Conservation (phyloP, 352 stramenopile genomes). For the Pythium vanterpoolii region DNA sequence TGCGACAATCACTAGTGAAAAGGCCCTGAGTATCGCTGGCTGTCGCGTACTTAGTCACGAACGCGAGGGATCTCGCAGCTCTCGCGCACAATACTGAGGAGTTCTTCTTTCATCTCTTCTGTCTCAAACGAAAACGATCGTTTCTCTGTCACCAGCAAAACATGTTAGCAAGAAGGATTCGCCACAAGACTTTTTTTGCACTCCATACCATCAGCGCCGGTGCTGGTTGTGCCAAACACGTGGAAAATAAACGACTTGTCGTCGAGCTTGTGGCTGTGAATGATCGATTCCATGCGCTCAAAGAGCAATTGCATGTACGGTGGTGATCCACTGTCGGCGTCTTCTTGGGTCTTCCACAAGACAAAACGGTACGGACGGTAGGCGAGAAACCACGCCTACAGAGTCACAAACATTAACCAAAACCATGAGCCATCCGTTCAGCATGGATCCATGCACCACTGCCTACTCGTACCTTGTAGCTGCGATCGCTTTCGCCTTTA, state of each 20-base stretch:
- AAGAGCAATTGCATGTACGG: constrained; percentile 66
- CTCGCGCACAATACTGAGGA: constrained; percentile 42
- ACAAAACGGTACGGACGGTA: constrained; percentile 78
- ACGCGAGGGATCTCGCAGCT: constrained; percentile 31
- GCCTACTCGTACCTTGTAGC: constrained; percentile 62
- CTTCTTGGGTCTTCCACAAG: constrained; percentile 76
- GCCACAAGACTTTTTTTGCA: background rate
- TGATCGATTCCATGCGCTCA: constrained; percentile 54
- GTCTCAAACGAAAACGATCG: constrained; percentile 63
- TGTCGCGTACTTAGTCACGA: background rate
- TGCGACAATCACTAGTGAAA: background rate
- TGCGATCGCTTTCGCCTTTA: constrained; percentile 64
- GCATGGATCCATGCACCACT: too few relatives aligned
- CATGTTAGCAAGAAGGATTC: background rate
- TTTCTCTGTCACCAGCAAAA: constrained; percentile 39
- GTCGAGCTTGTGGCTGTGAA: constrained; percentile 56
- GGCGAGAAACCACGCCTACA: constrained; percentile 26
- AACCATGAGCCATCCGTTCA: background rate
- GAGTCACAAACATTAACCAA: background rate
- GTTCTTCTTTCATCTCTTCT: constrained; percentile 43
- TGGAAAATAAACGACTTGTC: constrained; percentile 62
- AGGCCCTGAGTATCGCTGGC: too few relatives aligned
- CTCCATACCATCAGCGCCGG: constrained; percentile 44
- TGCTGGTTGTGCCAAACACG: constrained; percentile 49
- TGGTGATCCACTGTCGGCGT: constrained; percentile 52